Evolutionary conservation across 805 yeast genomes (phyloP), one percentile per base, ranked within the genome.

Genomic region (Debaryomyces castellii): DNA sequence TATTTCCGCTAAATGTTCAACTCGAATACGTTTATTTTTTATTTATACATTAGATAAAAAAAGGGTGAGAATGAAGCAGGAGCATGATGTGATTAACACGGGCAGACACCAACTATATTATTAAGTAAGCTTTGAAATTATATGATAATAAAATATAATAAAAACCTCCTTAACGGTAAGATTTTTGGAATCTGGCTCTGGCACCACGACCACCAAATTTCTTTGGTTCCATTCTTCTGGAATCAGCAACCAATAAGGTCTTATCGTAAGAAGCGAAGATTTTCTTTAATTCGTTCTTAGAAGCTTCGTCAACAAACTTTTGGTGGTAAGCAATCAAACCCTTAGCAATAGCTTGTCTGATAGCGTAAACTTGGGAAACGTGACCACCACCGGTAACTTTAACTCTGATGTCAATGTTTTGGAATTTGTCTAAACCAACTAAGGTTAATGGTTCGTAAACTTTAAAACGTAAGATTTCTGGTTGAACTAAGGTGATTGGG

Each of bases 191-290:
- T 83, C 98, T 92, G 74, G 99, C 94, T 84, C 99, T 94, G 82
- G 99, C 99, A 89, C 99, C 99, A 80, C 96, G 96, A 85, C 99
- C 99, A 85, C 99, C 99, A 84, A 94, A 94, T 85, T 94, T 94
- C 97, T 94, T 94, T 86, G 99, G 99, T 85, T 94, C 99, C 87
- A 91, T 86, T 87, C 96, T 92, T 88, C 99, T 90, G 68, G 97
- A 82, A 79, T 94, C 99, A 69, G 99, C 98, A 77, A 94, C 94
- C 81, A 94, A 87, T 76, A 94, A 87, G 76, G 98, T 89, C 85
- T 96, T 91, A 92, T 94, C 99, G 86, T 91, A 95, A 69, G 96
- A 73, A 61, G 92, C 83, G 81, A 91, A 89, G 68, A 95, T 86
- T 83, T 90, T 91, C 96, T 94, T 94, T 77, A 94, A 86, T 82